These are phyloP conservation scores for Globisporangium alternatum DNA, from an alignment of 352 stramenopile species.

Conservation along the genomic window DNA sequence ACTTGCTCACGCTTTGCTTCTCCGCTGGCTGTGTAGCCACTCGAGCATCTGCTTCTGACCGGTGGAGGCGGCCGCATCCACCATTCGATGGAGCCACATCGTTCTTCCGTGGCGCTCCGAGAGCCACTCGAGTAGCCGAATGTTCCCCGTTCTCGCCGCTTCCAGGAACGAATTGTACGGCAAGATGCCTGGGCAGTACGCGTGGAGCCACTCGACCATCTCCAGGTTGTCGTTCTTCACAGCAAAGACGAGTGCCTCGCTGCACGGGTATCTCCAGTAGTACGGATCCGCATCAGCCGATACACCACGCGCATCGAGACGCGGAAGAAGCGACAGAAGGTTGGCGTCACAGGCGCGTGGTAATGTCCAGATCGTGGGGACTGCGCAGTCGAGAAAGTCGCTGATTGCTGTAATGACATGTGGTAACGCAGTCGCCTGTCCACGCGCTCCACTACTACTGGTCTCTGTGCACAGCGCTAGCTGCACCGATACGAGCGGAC, in stretches of 20 bases:
- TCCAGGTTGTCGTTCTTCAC: constrained; percentile 5
- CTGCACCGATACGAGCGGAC: background rate
- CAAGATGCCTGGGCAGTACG: background rate
- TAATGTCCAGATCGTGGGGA: background rate
- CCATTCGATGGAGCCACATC: background rate
- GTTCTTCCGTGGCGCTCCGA: background rate
- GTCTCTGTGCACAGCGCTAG: background rate
- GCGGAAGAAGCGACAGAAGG: background rate
- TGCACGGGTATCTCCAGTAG: constrained; percentile 1
- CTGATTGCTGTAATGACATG: background rate
- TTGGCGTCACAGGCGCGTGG: background rate
- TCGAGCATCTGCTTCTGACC: background rate
- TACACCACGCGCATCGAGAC: background rate
- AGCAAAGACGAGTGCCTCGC: background rate
- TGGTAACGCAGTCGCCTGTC: background rate
- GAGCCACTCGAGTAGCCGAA: background rate
- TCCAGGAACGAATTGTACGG: background rate
- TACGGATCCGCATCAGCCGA: background rate
- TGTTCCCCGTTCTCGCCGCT: background rate
- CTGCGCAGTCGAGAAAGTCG: background rate
- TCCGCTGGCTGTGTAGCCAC: background rate
- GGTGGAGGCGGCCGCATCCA: background rate
- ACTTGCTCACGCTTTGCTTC: background rate
- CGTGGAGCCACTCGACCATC: constrained; percentile 2
- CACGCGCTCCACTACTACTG: background rate